phyloP scores from a whole-genome alignment of 306 rosid species.

The Comarum palustre region DNA sequence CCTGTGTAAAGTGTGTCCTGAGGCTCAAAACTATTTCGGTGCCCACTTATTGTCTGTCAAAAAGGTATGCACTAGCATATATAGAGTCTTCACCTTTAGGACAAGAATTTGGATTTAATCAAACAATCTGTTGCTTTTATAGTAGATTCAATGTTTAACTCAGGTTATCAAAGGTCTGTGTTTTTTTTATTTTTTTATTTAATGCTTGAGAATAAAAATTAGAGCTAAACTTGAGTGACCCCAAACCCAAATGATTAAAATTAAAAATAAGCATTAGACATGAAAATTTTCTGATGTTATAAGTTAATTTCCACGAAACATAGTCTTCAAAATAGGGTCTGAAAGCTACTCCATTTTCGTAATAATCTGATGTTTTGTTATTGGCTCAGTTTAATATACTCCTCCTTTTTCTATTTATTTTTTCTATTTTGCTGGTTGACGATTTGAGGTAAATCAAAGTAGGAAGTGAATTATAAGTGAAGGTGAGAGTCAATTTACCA shows the following conservation, averaged over 20 bases:
- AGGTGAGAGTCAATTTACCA: slow-evolving; percentile 35
- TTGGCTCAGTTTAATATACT: slow-evolving; percentile 24
- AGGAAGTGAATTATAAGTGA: slow-evolving; percentile 58
- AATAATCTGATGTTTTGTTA: neutral
- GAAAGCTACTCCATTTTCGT: neutral
- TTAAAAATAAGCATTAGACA: neutral
- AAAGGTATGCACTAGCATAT: slow-evolving; percentile 48
- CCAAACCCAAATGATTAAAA: neutral
- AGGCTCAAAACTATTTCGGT: slow-evolving; percentile 68
- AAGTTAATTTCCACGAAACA: slow-evolving; percentile 30
- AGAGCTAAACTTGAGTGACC: neutral
- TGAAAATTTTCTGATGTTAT: neutral
- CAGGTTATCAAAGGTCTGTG: neutral
- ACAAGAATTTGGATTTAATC: slow-evolving; percentile 3
- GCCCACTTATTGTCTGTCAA: slow-evolving; percentile 63
- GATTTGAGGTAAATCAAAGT: slow-evolving; percentile 31
- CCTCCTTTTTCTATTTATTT: neutral
- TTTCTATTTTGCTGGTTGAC: slow-evolving; percentile 5
- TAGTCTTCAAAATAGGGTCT: slow-evolving; percentile 5
- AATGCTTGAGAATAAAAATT: neutral
- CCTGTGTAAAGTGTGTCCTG: slow-evolving; percentile 63
- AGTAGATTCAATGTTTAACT: neutral
- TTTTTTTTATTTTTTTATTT: neutral
- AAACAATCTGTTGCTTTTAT: neutral
- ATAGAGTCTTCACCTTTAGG: neutral